These are phyloP conservation scores for Whalleya microplaca DNA, from an alignment of 2,329 filamentous ascomycete species.

Conservation along the genomic window DNA sequence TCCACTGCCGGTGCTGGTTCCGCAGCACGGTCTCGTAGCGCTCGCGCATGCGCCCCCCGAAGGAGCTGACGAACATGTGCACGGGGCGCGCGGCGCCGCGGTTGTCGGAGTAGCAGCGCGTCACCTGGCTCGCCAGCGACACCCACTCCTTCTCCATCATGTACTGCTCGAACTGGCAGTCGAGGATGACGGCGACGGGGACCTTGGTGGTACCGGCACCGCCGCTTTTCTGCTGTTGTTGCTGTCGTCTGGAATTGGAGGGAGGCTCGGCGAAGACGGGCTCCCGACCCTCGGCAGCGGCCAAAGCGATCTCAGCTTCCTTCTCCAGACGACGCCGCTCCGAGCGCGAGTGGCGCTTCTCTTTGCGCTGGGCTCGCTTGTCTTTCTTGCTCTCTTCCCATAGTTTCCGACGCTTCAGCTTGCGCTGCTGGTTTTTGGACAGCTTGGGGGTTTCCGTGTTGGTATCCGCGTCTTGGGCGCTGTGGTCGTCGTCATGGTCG, in stretches of 20 bases:
- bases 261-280: constrained; percentile 40
- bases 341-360: constrained; percentile 54
- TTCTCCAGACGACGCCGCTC: constrained; percentile 54
- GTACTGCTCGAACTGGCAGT: constrained; percentile 88
- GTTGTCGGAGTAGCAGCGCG: constrained; percentile 89
- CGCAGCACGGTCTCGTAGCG: constrained; percentile 78
- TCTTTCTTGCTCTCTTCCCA: constrained; percentile 75
- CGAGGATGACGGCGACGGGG: constrained; percentile 80
- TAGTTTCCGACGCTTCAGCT: constrained; percentile 68
- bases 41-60: constrained; percentile 73
- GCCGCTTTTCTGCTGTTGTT: too few relatives aligned
- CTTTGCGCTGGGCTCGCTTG: constrained; percentile 61
- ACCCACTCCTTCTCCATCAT: constrained; percentile 88
- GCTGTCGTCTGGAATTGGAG: constrained; percentile 42
- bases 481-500: constrained; percentile 66
- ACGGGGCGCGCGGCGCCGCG: constrained; percentile 66
- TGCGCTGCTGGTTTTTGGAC: constrained; percentile 88
- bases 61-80: constrained; percentile 78
- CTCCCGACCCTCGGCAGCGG: constrained; percentile 47
- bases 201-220: constrained; percentile 55
- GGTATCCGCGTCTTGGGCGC: constrained; percentile 65
- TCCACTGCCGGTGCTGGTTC: constrained; percentile 78
- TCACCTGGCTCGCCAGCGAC: constrained; percentile 82
- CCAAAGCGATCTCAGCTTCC: constrained; percentile 52
- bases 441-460: constrained; percentile 43